These are phyloP conservation scores for Ceratocystiopsis sp. DNA, from an alignment of 2,329 filamentous ascomycete species.

Conservation along the genomic window DNA sequence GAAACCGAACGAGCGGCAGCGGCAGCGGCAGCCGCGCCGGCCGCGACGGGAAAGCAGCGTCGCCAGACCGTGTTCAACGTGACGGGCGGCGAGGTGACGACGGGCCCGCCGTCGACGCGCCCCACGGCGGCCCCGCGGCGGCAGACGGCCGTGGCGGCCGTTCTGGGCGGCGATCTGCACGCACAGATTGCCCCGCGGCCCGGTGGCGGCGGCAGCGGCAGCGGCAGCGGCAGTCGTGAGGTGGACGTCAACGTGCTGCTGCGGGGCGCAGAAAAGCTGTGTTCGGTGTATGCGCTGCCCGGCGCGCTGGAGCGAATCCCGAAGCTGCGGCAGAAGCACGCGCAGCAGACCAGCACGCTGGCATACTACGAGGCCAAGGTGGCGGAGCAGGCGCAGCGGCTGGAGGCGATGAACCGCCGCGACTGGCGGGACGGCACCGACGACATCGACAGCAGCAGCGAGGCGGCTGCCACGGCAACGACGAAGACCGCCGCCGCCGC, in stretches of 20 bases:
- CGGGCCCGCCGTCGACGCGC: constrained; percentile 30
- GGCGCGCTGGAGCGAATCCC: constrained; percentile 65
- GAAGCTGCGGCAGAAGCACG: constrained; percentile 52
- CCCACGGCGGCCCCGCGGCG: constrained; percentile 35
- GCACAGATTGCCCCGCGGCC: constrained; percentile 50
- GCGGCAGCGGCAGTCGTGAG: constrained; percentile 36
- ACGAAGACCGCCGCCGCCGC: constrained; percentile 10
- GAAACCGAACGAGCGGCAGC: not conserved
- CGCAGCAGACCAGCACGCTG: constrained; percentile 55
- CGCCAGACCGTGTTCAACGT: constrained; percentile 52
- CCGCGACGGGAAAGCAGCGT: constrained; percentile 18
- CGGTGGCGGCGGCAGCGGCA: constrained; percentile 25
- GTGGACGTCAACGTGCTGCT: constrained; percentile 77
- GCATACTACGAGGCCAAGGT: constrained; percentile 69
- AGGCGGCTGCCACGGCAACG: constrained; percentile 25
- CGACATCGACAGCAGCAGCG: constrained; percentile 33
- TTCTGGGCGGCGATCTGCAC: constrained; percentile 75
- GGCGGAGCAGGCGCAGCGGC: constrained; percentile 53
- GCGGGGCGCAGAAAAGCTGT: constrained; percentile 75
- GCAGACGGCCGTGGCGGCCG: constrained; percentile 76
- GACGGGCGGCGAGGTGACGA: constrained; percentile 43
- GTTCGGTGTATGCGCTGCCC: constrained; percentile 68
- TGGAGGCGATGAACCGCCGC: constrained; percentile 52
- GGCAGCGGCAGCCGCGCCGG: constrained; percentile 17
- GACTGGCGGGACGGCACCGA: constrained; percentile 36